Evolutionary conservation across 1,284 basidiomycete genomes (phyloP), one percentile per base, ranked within the genome.

Genomic region (Cryptococcus hybrid): DNA sequence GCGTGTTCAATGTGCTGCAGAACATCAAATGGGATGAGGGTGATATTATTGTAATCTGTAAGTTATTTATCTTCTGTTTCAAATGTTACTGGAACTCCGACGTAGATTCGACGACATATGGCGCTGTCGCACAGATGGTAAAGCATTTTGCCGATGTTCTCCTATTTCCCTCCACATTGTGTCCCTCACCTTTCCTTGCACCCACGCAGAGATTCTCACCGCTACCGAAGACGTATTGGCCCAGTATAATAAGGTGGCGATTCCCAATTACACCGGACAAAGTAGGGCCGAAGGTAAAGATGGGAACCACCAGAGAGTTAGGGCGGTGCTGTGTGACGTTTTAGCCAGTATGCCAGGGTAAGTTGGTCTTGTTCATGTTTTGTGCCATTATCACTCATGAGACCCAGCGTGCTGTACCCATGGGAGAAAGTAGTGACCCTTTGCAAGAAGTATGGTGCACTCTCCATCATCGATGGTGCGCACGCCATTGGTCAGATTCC

Each of bases 391-490:
- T 52, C 5, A 46, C 34, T n/a, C 35, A 18, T 18, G 18, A 18
- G 18, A 18, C 18, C 18, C 18, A 73, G 88, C 0, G 84, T 85
- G 3, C 69, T 81, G 0, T 78, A 91, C 37, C 92, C 92, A 0
- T 95, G 92, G 92, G 80, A 88, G 69, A 83, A 86, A 60, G 81
- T 94, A 69, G 85, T 88, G 0, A 73, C 80, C 18, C 79, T 90
- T n/a, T 88, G 86, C 68, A 82, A 82, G 63, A 83, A 88, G 62
- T 84, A 86, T 54, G 84, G 84, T 3, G 82, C 87, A 2, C 84
- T 85, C 75, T 87, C 83, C 54, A 74, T 93, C 13, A 75, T 96
- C 12, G 92, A 96, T 66, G 92, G 82, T 0, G 92, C 92, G 0
- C 92, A 95, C 72, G 85, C 86, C 3, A 85, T 93, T 48, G 90